Evolutionary conservation across 805 yeast genomes (phyloP).

Genomic region (Starmerella tilneyi): DNA sequence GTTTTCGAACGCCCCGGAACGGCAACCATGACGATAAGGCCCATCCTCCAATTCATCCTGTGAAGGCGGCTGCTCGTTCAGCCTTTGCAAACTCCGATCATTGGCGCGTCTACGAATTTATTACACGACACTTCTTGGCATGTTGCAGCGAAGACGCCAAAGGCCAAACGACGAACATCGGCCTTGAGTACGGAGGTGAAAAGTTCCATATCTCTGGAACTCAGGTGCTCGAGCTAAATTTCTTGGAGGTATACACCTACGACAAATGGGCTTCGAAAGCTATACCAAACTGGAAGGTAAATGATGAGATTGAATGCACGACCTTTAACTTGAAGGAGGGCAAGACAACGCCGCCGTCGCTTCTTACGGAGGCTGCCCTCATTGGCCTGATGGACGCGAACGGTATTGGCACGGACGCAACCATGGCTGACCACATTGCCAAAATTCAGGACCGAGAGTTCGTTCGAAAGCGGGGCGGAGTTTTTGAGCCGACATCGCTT

Average conservation of each 20-base stretch:
- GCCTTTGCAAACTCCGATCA: slow-evolving; percentile 32
- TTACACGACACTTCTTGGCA: slow-evolving; percentile 77
- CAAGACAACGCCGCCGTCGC: slow-evolving; percentile 67
- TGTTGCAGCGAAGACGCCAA: slow-evolving; percentile 86
- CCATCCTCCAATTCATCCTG: slow-evolving; percentile 97
- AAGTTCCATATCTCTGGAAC: slow-evolving; percentile 62
- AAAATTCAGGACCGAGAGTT: slow-evolving; percentile 63
- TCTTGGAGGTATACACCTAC: slow-evolving; percentile 69
- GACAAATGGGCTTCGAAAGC: slow-evolving; percentile 58
- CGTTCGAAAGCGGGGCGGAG: slow-evolving; percentile 35
- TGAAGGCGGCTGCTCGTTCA: slow-evolving; percentile 28
- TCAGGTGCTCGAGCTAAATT: slow-evolving; percentile 62
- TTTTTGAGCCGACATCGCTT: slow-evolving; percentile 63
- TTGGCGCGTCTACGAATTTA: slow-evolving; percentile 70
- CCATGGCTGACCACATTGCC: slow-evolving; percentile 94
- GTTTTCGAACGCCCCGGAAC: slow-evolving; percentile 56
- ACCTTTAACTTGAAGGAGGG: slow-evolving; percentile 60
- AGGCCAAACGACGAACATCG: slow-evolving; percentile 56
- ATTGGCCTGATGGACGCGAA: slow-evolving; percentile 91
- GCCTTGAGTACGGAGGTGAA: slow-evolving; percentile 70
- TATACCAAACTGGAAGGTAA: slow-evolving; percentile 52
- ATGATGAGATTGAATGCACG: slow-evolving; percentile 47
- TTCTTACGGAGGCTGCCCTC: slow-evolving; percentile 83
- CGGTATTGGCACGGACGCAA: slow-evolving; percentile 98
- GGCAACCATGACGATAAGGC: slow-evolving; percentile 89